A percentile compares a stretch with the other conserved stretches of the same genome.
Conservation (phyloP, 2,329 filamentous ascomycete species). For the Aureobasidium melanogenum region DNA sequence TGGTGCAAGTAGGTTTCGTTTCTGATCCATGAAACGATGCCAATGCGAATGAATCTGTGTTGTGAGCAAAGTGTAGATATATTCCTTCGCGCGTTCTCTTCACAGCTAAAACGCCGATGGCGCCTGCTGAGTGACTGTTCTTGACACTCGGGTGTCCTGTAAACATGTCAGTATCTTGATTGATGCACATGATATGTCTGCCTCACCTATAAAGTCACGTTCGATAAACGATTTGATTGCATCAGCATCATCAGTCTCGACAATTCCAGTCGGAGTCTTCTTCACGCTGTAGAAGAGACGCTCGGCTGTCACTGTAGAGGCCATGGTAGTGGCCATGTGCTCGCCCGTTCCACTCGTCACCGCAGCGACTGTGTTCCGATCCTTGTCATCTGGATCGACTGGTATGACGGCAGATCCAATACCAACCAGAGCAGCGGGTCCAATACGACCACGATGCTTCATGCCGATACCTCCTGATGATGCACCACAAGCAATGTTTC, state of each 20-base stretch:
- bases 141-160: constrained; percentile 68
- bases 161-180: neutral
- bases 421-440: constrained; percentile 85
- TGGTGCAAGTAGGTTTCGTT: constrained; percentile 65
- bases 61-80: constrained; percentile 89
- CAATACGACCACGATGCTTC: constrained; percentile 88
- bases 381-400: constrained; percentile 58
- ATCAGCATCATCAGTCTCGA: constrained; percentile 51
- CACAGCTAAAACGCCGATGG: constrained; percentile 83
- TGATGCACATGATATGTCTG: neutral
- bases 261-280: constrained; percentile 44
- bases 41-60: constrained; percentile 76
- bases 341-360: constrained; percentile 94
- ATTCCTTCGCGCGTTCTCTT: constrained; percentile 72
- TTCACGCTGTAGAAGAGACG: constrained; percentile 66
- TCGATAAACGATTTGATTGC: constrained; percentile 67
- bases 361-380: constrained; percentile 63
- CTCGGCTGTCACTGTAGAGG: constrained; percentile 77
- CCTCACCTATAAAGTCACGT: constrained; percentile 76
- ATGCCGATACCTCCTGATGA: constrained; percentile 97
- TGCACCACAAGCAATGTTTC: constrained; percentile 85
- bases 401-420: constrained; percentile 88
- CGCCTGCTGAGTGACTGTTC: constrained; percentile 70
- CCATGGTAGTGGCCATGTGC: constrained; percentile 94
- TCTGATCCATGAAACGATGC: constrained; percentile 83